Evolutionary conservation across 805 yeast genomes (phyloP).

Genomic region (Phaffomyces antillensis): DNA sequence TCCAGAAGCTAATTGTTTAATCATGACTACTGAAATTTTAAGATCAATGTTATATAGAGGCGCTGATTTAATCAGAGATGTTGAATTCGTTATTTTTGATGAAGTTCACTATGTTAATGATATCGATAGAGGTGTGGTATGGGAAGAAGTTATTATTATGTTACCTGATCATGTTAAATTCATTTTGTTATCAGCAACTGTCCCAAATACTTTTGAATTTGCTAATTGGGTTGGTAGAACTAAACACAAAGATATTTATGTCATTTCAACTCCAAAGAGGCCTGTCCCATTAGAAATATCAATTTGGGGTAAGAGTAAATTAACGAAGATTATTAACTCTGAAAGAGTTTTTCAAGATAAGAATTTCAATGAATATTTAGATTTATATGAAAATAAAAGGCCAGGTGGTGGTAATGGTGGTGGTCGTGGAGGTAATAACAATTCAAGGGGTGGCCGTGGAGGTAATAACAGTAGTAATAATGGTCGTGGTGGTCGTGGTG

Average conservation of each 20-base stretch:
- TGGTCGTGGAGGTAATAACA: conserved; percentile 21
- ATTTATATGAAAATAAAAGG: conserved; percentile 37
- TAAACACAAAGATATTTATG: conserved; percentile 91
- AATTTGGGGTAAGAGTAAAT: conserved; percentile 72
- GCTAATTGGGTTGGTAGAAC: conserved; percentile 99
- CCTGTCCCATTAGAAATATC: conserved; percentile 92
- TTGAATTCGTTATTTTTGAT: conserved; percentile 94
- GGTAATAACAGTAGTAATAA: conserved; percentile 17
- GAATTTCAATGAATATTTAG: conserved; percentile 57
- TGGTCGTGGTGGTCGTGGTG: conserved; percentile 24
- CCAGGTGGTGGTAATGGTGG: conserved; percentile 23
- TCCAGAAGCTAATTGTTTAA: conserved; percentile 91
- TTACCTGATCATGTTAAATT: conserved; percentile 93
- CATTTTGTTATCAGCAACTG: conserved; percentile 90
- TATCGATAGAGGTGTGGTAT: conserved; percentile 94
- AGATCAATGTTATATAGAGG: conserved; percentile 95
- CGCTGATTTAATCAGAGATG: conserved; percentile 93
- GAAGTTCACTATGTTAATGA: conserved; percentile 98
- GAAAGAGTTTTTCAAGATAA: conserved; percentile 59
- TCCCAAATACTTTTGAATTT: conserved; percentile 96
- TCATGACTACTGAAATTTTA: conserved; percentile 96
- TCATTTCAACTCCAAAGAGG: conserved; percentile 91
- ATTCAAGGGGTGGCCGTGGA: conserved; percentile 24
- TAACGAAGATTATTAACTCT: conserved; percentile 69
- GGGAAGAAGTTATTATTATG: conserved; percentile 99